Percentiles rank a stretch among this genome's conserved stretches.
Evolutionary conservation across 768 basidiomycete species (phyloP).

Genomic region (Mycena polygramma): DNA sequence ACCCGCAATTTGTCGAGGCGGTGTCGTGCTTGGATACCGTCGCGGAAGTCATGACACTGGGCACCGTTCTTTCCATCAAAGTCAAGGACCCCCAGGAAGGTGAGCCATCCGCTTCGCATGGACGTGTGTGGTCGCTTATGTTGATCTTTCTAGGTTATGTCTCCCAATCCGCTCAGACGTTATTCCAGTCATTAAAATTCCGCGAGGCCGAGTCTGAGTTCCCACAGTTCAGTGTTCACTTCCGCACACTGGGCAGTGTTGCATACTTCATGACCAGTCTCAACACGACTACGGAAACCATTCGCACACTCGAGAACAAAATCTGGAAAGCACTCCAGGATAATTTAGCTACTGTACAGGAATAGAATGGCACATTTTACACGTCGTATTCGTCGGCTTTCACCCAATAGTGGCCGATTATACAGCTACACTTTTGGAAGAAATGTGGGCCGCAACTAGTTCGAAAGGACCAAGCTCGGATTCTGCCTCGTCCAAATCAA

Average conservation of each 20-base stretch:
- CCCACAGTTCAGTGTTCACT: slow-evolving; percentile 79
- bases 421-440: too few relatives aligned
- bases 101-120: slow-evolving; percentile 44
- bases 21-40: slow-evolving; percentile 72
- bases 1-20: slow-evolving; percentile 73
- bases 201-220: slow-evolving; percentile 46
- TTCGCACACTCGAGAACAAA: slow-evolving; percentile 73
- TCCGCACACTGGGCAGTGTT: slow-evolving; percentile 89
- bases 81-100: slow-evolving; percentile 70
- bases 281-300: slow-evolving; percentile 69
- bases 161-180: slow-evolving; percentile 73
- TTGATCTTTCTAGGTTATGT: slow-evolving; percentile 58
- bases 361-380: background rate
- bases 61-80: slow-evolving; percentile 87
- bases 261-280: slow-evolving; percentile 95
- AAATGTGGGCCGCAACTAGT: too few relatives aligned
- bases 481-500: too few relatives aligned
- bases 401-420: slow-evolving; percentile 15
- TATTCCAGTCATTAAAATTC: slow-evolving; percentile 67
- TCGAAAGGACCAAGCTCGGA: too few relatives aligned
- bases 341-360: background rate
- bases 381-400: slow-evolving; percentile 15
- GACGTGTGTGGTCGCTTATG: background rate
- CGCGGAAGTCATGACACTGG: slow-evolving; percentile 87
- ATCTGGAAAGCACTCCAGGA: slow-evolving; percentile 59